A percentile compares a stretch with the other conserved stretches of the same genome.
Evolutionary conservation across 768 basidiomycete genomes (phyloP).

Genomic region (Collybia nuda): DNA sequence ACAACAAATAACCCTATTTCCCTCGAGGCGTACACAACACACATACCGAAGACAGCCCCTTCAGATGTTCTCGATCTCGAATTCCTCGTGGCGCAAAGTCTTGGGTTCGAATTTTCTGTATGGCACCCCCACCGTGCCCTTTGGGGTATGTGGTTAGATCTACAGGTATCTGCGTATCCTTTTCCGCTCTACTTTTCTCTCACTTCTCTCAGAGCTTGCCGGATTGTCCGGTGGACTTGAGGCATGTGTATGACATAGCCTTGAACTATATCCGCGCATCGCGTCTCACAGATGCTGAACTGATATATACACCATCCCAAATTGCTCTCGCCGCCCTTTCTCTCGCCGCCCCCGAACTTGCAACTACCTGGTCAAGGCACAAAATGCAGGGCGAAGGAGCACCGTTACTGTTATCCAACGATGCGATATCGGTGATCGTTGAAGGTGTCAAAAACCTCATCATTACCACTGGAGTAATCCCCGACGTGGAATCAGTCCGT

Average conservation of each 20-base stretch:
- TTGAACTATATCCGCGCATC: slow-evolving; percentile 70
- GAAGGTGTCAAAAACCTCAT: slow-evolving; percentile 60
- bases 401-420: slow-evolving; percentile 18
- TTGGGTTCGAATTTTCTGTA: slow-evolving; percentile 91
- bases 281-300: slow-evolving; percentile 87
- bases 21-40: slow-evolving; percentile 78
- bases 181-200: neutral
- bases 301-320: slow-evolving; percentile 91
- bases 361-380: slow-evolving; percentile 57
- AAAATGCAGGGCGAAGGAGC: slow-evolving; percentile 23
- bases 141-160: slow-evolving; percentile 86
- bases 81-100: slow-evolving; percentile 92
- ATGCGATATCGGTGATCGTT: slow-evolving; percentile 37
- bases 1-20: slow-evolving; percentile 95
- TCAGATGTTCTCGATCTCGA: slow-evolving; percentile 92
- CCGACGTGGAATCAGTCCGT: slow-evolving; percentile 83
- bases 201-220: slow-evolving; percentile 51
- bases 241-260: slow-evolving; percentile 64
- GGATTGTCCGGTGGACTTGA: slow-evolving; percentile 45
- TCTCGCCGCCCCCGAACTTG: slow-evolving; percentile 59
- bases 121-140: slow-evolving; percentile 90
- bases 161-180: slow-evolving; percentile 56
- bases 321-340: slow-evolving; percentile 83
- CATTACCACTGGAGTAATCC: slow-evolving; percentile 49
- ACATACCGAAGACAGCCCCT: slow-evolving; percentile 78